Conservation (phyloP, 2,329 filamentous ascomycete species). For the Leptographium procerum region DNA sequence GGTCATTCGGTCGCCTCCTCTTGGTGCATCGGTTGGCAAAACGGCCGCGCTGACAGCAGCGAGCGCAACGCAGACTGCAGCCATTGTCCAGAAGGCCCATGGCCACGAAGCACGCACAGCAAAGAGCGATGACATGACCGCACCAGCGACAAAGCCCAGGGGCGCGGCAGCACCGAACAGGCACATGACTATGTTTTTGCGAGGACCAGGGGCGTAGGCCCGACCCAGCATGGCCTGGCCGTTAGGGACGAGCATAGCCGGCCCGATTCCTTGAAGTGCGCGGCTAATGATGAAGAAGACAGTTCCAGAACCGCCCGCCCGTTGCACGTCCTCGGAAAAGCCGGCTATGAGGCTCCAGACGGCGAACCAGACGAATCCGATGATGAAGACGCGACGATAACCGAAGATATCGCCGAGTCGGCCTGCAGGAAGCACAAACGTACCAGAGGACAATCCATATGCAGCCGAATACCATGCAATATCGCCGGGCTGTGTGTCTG, state of each 20-base stretch:
- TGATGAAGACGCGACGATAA: constrained; percentile 41
- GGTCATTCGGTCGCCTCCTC: neutral
- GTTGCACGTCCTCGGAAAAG: constrained; percentile 19
- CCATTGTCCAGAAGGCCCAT: constrained; percentile 31
- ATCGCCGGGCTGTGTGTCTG: constrained; percentile 28
- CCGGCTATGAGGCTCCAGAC: constrained; percentile 40
- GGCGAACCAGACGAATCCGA: constrained; percentile 43
- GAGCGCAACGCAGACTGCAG: constrained; percentile 15
- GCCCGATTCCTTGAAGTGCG: constrained; percentile 34
- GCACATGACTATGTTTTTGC: constrained; percentile 50
- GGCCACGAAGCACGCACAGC: constrained; percentile 32
- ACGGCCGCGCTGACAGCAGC: constrained; percentile 13
- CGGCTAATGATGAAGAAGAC: constrained; percentile 16
- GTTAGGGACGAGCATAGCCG: constrained; percentile 53
- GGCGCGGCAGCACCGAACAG: constrained; percentile 36
- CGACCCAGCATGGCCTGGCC: constrained; percentile 51
- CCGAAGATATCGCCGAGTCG: constrained; percentile 47
- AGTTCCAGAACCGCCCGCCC: constrained; percentile 11
- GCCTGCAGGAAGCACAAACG: constrained; percentile 46
- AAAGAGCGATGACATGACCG: constrained; percentile 28
- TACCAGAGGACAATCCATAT: constrained; percentile 43
- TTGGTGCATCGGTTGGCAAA: constrained; percentile 12
- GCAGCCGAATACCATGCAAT: constrained; percentile 46
- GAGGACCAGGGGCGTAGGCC: constrained; percentile 42
- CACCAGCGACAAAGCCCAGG: constrained; percentile 31